A percentile compares a stretch with the other conserved stretches of the same genome.
Conservation (phyloP, 495 filamentous ascomycete genomes). For the Neurospora sublineolata region DNA sequence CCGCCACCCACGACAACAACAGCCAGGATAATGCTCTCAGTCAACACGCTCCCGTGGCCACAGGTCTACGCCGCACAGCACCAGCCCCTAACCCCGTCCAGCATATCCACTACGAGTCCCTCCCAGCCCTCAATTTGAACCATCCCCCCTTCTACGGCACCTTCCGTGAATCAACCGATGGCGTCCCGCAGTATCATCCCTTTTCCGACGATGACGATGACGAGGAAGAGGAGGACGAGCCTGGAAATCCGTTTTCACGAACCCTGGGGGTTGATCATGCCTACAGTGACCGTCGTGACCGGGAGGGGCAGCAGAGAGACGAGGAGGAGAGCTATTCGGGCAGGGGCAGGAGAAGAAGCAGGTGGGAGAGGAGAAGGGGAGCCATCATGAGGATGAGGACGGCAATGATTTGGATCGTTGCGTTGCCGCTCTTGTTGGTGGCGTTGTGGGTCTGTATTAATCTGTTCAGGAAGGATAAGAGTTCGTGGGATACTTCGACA, state of each 20-base stretch:
- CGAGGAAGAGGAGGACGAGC: neutral
- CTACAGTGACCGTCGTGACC: neutral
- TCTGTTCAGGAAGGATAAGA: neutral
- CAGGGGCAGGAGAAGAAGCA: neutral
- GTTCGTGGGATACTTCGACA: neutral
- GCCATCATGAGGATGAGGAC: neutral
- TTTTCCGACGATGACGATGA: neutral
- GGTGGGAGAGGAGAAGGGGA: neutral
- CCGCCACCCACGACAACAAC: neutral
- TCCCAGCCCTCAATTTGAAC: neutral
- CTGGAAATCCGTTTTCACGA: neutral
- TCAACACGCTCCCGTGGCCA: neutral
- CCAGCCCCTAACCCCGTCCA: neutral
- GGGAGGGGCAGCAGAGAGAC: neutral
- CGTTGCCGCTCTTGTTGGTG: neutral
- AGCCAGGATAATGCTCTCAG: neutral
- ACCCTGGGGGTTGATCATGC: neutral
- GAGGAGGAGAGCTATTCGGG: neutral
- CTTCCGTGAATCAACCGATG: neutral
- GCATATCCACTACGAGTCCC: neutral
- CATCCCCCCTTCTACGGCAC: neutral
- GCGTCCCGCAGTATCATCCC: neutral
- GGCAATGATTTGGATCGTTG: neutral
- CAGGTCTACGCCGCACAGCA: neutral
- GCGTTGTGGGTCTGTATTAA: neutral